Evolutionary conservation across 75 land plant genomes (phyloP), one percentile per base, ranked within the genome.

Genomic region (Pinus albicaulis): DNA sequence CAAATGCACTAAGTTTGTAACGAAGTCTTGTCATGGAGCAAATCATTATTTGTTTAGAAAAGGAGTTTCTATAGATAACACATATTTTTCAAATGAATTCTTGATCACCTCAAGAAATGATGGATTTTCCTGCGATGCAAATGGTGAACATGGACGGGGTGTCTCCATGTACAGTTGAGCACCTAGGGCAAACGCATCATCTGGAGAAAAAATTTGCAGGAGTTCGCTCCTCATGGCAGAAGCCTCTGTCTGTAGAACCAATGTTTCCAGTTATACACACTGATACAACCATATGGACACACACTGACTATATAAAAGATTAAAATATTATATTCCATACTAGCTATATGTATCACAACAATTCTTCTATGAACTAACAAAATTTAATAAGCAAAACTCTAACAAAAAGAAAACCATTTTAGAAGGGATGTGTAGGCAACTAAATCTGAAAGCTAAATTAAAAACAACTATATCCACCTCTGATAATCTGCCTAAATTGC

Each of bases 171-270:
- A 84, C 28, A 88, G 66, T 53, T 85, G 88, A 57, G 89, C 77
- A 59, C 93, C 95, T 41, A 92, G 76, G 36, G 87, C 82, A 73
- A 87, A 91, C 16, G 84, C 82, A 80, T 94, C 95, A 78, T 94
- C 98, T 56, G 95, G 92, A 24, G 82, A 68, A 82, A 94, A 94
- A 25, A 76, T 85, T 61, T 63, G 76, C 11, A 83, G 70, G 12
- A 94, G 76, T 76, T 87, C 88, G 69, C 84, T 79, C 75, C 69
- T 80, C 57, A 87, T n/a, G 19, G 73, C 72, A 15, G 85, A 78
- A 41, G 59, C 72, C 38, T 93, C 92, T 55, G 74, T 56, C 95
- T 93, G 87, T 78, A 83, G 3, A 65, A 72, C 7, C 12, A 28
- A 28, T 24, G 48, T 41, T 68, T 64, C 53, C 74, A 63, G 17